Conservation (phyloP, 805 yeast species). For the Candida chauliodis region DNA sequence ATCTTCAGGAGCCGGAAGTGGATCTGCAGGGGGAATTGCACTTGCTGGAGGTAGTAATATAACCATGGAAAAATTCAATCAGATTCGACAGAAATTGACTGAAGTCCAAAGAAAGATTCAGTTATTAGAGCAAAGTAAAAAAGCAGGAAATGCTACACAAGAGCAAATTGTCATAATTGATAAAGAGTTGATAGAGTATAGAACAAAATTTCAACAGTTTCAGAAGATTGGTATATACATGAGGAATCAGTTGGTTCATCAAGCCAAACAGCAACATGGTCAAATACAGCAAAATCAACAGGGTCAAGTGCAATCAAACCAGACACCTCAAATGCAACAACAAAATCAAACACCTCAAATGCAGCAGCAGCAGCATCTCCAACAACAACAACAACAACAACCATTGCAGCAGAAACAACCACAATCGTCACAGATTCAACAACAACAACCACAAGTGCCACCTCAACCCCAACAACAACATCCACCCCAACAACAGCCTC, state of each 20-base stretch:
- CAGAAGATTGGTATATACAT: constrained; percentile 49
- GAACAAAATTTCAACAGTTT: constrained; percentile 45
- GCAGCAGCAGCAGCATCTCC: background rate
- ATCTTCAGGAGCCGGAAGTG: constrained; percentile 8
- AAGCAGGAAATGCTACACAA: constrained; percentile 40
- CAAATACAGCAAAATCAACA: constrained; percentile 11
- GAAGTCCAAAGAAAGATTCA: constrained; percentile 50
- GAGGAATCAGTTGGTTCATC: constrained; percentile 38
- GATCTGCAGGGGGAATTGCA: constrained; percentile 1
- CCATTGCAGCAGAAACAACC: background rate
- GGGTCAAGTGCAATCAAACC: constrained; percentile 4
- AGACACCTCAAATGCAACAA: constrained; percentile 1
- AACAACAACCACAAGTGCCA: background rate
- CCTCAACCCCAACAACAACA: constrained; percentile 3
- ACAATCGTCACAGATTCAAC: background rate
- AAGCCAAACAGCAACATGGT: constrained; percentile 16
- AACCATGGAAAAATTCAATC: constrained; percentile 39
- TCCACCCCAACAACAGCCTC: constrained; percentile 7
- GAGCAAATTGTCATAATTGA: constrained; percentile 43
- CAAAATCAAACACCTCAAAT: background rate
- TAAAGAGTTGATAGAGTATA: constrained; percentile 48
- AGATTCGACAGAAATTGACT: constrained; percentile 43
- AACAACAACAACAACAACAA: background rate
- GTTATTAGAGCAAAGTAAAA: constrained; percentile 47
- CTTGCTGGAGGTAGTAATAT: constrained; percentile 15